Evolutionary conservation across 2,329 filamentous ascomycete genomes (phyloP), one percentile per base, ranked within the genome.

Genomic region (Paecilomyces variotii): DNA sequence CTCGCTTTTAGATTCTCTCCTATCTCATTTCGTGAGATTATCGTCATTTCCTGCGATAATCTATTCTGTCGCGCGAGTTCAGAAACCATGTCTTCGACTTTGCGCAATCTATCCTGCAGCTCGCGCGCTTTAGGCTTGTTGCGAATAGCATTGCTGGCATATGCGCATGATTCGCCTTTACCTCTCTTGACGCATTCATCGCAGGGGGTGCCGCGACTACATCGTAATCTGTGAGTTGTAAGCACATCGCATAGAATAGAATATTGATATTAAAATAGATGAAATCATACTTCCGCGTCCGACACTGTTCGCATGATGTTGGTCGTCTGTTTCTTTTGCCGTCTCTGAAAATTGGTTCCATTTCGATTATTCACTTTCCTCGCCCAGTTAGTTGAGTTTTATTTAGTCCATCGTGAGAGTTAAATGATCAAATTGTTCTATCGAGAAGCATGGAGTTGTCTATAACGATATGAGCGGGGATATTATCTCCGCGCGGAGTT

Each of bases 271-370:
- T 14, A n/a, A 9, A 49, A 2, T 27, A 12, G 10, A 30, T 51
- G 10, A 4, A 27, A 32, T 14, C 45, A 11, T 30, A 60, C 59
- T 60, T 60, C 30, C 59, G 54, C 45, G 56, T 54, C 26, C 59
- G 57, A 35, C 59, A 60, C 50, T 60, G 59, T 10, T 60, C 59
- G 54, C 59, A 60, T 4, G 59, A 60, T 14, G 59, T 60, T 32
- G 59, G 59, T 4, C 59, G 57, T 3, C 59, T 51, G 51, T 56
- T 60, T 12, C 59, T 54, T 53, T 60, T 60, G 25, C 45, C 39
- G 39, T 60, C 59, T 56, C 12, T 56, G 34, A 35, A 60, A 25
- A 57, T 24, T 27, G 45, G 26, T 55, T 59, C 49, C 35, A 26
- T 56, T 35, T 30, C 19, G 51, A 60, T 60, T 6, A 11, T 57